Evolutionary conservation across 768 basidiomycete genomes (phyloP), one percentile per base, ranked within the genome.

Genomic region (Tricholoma bakamatsutake): DNA sequence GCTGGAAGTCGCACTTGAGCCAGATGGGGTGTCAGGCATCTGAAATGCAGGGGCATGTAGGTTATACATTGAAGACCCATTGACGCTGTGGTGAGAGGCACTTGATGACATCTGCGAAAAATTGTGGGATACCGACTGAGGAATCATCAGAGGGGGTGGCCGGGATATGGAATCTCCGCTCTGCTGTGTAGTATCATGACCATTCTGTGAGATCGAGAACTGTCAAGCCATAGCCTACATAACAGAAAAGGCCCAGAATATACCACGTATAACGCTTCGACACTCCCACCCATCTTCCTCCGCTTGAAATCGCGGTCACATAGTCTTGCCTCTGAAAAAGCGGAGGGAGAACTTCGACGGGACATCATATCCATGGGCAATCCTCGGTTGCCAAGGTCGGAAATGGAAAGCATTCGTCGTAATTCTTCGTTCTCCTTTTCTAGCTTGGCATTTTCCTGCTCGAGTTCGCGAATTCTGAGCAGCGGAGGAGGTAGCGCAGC

Each of bases 401-500:
- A 71, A 28, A 90, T 82, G 40, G 76, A 71, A 28, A 90, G 76
- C 59, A 88, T 73, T 48, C 84, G 80, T n/a, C 87, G 79, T 37
- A 90, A 75, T 31, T 88, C 84, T 13, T 88, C 86, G 64, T 86
- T 85, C 69, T 91, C 87, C 60, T 83, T 83, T 55, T 79, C 78
- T 5, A 92, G 75, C 9, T 84, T 75, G 52, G 77, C 71, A 63
- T 89, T 90, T 66, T 93, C 91, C 64, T 89, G 83, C 67, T 92
- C 87, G 52, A 93, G 82, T 66, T 91, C 90, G 28, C 87, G 82
- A 62, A 93, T 88, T 64, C 88, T 87, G 61, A 82, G 70, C 8
- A 87, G 75, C 0, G 88, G 85, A 1, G 88, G 85, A 0, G 88
- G 88, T 2, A 90, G 76, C 0, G 83, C 82, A 3, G 81, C 78